Percentiles rank a stretch among this genome's conserved stretches.
Conservation (phyloP, 176 grass and related monocot genomes). For the Dactylis glomerata region DNA sequence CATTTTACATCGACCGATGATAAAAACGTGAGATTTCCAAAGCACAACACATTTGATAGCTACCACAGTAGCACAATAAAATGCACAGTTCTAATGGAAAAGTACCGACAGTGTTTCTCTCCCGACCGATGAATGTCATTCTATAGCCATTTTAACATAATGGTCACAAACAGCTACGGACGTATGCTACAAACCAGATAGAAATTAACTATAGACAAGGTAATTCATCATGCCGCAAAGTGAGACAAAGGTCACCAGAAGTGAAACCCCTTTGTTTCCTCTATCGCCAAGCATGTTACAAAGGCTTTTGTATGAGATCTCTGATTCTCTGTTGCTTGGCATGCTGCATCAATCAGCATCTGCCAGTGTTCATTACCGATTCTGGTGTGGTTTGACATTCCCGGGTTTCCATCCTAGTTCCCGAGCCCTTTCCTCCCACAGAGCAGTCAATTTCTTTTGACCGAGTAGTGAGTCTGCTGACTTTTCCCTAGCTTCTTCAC, state of each 20-base stretch:
- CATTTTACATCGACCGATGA: not conserved
- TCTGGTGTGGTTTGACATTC: slow-evolving; percentile 27
- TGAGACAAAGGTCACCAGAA: not conserved
- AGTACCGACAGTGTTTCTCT: too few relatives aligned
- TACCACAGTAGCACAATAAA: too few relatives aligned
- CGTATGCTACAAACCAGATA: slow-evolving; percentile 14
- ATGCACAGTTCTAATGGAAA: too few relatives aligned
- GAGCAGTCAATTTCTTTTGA: slow-evolving; percentile 72
- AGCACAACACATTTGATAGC: too few relatives aligned
- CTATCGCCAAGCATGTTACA: not conserved
- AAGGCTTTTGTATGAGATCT: not conserved
- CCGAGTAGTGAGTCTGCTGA: slow-evolving; percentile 46
- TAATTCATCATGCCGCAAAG: not conserved
- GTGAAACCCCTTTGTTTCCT: not conserved
- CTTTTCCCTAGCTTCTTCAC: slow-evolving; percentile 88
- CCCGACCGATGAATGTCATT: not conserved
- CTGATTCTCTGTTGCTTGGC: not conserved
- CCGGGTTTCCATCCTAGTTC: slow-evolving; percentile 64
- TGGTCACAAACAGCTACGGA: not conserved
- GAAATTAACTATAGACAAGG: slow-evolving; percentile 26
- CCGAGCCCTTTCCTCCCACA: slow-evolving; percentile 77
- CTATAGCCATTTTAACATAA: slow-evolving; percentile 22
- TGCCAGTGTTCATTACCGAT: not conserved
- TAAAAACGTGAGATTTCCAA: not conserved
- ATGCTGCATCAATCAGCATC: not conserved